These are phyloP conservation scores for Salvia sclarea DNA, from an alignment of 305 asterid species.

Conservation along the genomic window DNA sequence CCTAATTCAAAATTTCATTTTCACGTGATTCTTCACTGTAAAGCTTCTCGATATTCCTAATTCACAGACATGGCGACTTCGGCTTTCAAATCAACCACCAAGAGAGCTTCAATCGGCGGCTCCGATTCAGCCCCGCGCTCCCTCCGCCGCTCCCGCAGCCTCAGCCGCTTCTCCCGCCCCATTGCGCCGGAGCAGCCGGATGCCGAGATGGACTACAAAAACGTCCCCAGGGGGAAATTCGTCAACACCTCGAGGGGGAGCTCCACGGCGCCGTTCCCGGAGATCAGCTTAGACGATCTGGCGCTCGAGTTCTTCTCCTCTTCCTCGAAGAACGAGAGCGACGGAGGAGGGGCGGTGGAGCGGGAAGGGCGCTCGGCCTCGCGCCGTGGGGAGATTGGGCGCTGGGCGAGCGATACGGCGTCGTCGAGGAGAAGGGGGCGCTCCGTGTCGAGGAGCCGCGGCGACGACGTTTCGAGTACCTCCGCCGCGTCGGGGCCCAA, in stretches of 20 bases:
- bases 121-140: constrained; percentile 41
- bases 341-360: constrained; percentile 41
- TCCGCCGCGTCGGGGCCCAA: constrained; percentile 40
- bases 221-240: constrained; percentile 65
- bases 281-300: constrained; percentile 90
- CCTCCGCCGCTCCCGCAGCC: constrained; percentile 86
- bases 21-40: constrained; percentile 17
- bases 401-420: constrained; percentile 89
- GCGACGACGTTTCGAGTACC: constrained; percentile 34
- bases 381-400: constrained; percentile 62
- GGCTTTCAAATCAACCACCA: constrained; percentile 75
- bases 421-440: constrained; percentile 81
- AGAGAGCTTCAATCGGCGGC: constrained; percentile 50
- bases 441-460: constrained; percentile 70
- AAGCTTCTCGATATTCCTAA: neutral
- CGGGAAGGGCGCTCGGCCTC: constrained; percentile 51
- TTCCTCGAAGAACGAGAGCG: constrained; percentile 44
- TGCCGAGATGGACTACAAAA: constrained; percentile 34
- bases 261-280: constrained; percentile 53
- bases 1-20: constrained; percentile 22
- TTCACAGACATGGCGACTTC: constrained; percentile 71
- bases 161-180: constrained; percentile 64
- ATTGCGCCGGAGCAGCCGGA: constrained; percentile 37
- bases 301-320: constrained; percentile 76
- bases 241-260: constrained; percentile 91